Evolutionary conservation across 345 rosid genomes (phyloP).

Genomic region (Aegle marmelos): DNA sequence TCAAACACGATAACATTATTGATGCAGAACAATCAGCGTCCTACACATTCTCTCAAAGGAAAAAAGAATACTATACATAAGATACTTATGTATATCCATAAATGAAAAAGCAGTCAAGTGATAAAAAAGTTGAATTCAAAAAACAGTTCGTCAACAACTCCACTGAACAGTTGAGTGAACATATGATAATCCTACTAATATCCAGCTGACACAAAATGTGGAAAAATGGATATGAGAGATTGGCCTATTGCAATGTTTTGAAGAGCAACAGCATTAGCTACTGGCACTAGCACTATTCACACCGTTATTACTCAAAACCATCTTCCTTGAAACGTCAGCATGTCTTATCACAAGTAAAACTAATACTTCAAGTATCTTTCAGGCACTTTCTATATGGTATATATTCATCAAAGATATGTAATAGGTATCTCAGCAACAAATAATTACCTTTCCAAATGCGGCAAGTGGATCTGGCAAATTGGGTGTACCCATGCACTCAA

Average conservation of each 20-base stretch:
- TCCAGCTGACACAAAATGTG: background rate
- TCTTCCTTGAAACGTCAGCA: background rate
- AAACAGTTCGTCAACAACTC: background rate
- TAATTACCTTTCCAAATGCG: constrained; percentile 52
- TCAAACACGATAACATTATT: background rate
- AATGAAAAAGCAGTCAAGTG: background rate
- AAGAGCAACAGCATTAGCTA: background rate
- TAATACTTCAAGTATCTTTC: background rate
- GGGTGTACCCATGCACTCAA: constrained; percentile 15
- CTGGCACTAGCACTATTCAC: background rate
- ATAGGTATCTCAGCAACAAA: background rate
- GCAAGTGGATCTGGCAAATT: constrained; percentile 28
- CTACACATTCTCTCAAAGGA: too few relatives aligned
- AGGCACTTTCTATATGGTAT: background rate
- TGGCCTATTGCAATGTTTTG: background rate
- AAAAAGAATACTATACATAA: too few relatives aligned
- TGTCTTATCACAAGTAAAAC: background rate
- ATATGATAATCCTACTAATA: background rate
- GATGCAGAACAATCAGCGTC: background rate
- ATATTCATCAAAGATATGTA: background rate
- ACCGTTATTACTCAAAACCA: background rate
- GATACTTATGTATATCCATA: background rate
- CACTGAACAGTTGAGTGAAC: background rate
- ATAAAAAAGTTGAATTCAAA: background rate
- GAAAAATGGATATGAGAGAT: background rate